Conservation (phyloP, 108 stramenopile genomes). For the Pseudonitzschia delicatissima region DNA sequence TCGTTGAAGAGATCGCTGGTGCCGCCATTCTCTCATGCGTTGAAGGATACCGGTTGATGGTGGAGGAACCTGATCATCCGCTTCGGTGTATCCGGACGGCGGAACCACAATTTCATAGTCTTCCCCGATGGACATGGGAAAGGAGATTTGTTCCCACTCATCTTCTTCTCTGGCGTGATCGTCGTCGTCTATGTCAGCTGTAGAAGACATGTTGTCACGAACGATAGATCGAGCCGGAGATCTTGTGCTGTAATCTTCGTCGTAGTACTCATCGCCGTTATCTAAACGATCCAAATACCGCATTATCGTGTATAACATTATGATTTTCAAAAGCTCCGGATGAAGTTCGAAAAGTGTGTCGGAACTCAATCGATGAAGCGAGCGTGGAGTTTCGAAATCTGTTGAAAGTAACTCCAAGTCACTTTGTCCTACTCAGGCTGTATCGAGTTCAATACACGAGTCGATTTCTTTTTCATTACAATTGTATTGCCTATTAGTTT, state of each 20-base stretch:
- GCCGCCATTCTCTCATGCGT: constrained; percentile 13
- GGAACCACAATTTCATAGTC: constrained; percentile 4
- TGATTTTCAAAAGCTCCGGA: too few relatives aligned
- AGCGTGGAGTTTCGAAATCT: too few relatives aligned
- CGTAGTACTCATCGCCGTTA: neutral
- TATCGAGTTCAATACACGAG: too few relatives aligned
- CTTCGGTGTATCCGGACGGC: neutral
- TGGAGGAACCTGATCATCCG: neutral
- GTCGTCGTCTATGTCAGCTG: neutral
- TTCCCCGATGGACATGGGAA: constrained; percentile 7
- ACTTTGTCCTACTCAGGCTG: too few relatives aligned
- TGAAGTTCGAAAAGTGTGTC: too few relatives aligned
- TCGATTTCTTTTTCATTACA: too few relatives aligned
- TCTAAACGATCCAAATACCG: constrained; percentile 23
- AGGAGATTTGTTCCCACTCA: constrained; percentile 7
- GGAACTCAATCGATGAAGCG: too few relatives aligned
- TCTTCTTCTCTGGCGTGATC: neutral
- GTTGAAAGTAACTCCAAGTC: too few relatives aligned
- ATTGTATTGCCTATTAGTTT: too few relatives aligned
- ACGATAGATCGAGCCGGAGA: constrained; percentile 6
- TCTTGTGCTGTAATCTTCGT: neutral
- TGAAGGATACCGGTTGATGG: neutral
- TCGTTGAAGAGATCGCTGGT: constrained; percentile 10
- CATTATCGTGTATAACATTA: constrained; percentile 18
- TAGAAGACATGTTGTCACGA: neutral